Conservation (phyloP, 2,329 filamentous ascomycete genomes). For the Zarea fungicola region DNA sequence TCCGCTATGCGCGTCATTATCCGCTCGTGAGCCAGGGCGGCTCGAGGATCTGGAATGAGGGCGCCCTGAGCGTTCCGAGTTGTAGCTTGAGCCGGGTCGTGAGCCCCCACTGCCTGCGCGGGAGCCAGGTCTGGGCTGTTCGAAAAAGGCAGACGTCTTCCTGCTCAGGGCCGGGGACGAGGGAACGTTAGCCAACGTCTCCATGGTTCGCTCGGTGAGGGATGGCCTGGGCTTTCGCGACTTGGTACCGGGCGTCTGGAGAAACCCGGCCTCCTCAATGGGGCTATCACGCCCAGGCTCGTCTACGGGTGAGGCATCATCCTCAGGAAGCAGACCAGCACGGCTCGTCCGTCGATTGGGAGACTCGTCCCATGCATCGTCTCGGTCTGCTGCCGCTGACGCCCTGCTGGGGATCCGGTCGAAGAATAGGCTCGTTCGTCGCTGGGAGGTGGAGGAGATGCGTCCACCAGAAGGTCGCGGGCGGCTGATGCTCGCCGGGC, state of each 20-base stretch:
- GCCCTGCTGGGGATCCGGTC: conserved; percentile 14
- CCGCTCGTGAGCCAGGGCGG: conserved; percentile 51
- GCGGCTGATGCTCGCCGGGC: conserved; percentile 20
- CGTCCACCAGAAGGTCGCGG: conserved; percentile 14
- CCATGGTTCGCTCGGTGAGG: conserved; percentile 77
- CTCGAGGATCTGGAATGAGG: conserved; percentile 46
- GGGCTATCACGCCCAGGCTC: background rate
- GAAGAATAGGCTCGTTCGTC: conserved; percentile 13
- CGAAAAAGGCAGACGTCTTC: conserved; percentile 69
- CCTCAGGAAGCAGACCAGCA: conserved; percentile 11
- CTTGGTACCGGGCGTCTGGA: conserved; percentile 20
- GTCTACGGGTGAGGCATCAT: conserved; percentile 9
- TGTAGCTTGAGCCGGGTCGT: conserved; percentile 55
- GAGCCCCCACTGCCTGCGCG: conserved; percentile 41
- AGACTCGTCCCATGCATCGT: background rate
- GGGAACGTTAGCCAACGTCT: conserved; percentile 73
- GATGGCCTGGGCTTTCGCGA: conserved; percentile 44
- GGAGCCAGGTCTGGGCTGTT: conserved; percentile 51
- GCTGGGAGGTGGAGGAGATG: conserved; percentile 7
- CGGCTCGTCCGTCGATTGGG: conserved; percentile 2
- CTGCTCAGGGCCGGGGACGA: conserved; percentile 67
- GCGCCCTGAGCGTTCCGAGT: conserved; percentile 51
- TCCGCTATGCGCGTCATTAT: conserved; percentile 40
- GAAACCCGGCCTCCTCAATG: conserved; percentile 3
- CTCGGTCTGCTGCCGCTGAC: conserved; percentile 11